Evolutionary conservation across 2,329 filamentous ascomycete species (phyloP).

Genomic region (Microcera coccophila): DNA sequence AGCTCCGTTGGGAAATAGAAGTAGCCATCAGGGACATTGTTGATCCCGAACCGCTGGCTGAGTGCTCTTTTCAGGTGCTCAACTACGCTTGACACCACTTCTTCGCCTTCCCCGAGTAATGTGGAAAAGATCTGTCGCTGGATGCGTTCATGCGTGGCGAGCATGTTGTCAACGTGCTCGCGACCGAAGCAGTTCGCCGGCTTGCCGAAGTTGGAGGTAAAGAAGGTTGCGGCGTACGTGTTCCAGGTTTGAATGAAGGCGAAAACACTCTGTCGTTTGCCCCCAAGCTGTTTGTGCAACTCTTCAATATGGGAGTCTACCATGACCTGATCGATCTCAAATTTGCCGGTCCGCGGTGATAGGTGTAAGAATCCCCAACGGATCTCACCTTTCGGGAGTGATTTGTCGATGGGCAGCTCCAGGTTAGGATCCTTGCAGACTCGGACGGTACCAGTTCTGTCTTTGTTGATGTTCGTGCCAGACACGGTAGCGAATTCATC

Average conservation of each 20-base stretch:
- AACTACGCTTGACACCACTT: conserved; percentile 41
- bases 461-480: conserved; percentile 52
- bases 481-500: conserved; percentile 51
- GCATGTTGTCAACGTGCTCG: conserved; percentile 50
- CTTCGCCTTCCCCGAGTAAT: conserved; percentile 20
- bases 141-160: conserved; percentile 46
- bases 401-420: conserved; percentile 22
- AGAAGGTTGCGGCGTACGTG: conserved; percentile 49
- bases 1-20: conserved; percentile 45
- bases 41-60: conserved; percentile 46
- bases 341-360: conserved; percentile 48
- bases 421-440: conserved; percentile 29
- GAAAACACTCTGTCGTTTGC: conserved; percentile 49
- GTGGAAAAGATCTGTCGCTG: conserved; percentile 45
- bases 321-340: conserved; percentile 56
- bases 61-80: conserved; percentile 54
- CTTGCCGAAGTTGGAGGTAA: conserved; percentile 50
- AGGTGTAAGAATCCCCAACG: conserved; percentile 56
- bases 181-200: conserved; percentile 50
- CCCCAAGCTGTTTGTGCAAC: conserved; percentile 52
- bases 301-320: conserved; percentile 59
- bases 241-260: conserved; percentile 50
- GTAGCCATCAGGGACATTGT: conserved; percentile 42
- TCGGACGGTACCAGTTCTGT: conserved; percentile 48
- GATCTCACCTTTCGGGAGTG: conserved; percentile 47